phyloP scores from a whole-genome alignment of 2,329 filamentous ascomycete species.

The Delphinella strobiligena region DNA sequence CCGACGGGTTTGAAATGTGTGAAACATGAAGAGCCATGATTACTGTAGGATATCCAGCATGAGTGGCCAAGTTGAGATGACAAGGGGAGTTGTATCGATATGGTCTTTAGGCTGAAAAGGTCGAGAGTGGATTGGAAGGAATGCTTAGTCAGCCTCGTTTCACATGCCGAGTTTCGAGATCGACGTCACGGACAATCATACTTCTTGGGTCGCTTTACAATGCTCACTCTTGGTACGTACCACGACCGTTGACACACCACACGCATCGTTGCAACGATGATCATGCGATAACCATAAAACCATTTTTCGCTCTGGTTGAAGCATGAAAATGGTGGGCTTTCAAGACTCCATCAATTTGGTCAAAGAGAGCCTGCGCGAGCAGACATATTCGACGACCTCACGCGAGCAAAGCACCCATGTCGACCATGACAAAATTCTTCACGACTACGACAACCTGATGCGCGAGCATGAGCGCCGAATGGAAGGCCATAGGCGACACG shows the following conservation, averaged over 20 bases:
- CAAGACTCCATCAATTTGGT: conserved; percentile 6
- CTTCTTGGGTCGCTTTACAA: not conserved
- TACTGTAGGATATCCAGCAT: too few relatives aligned
- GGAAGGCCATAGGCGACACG: conserved; percentile 1
- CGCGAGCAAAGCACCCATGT: conserved; percentile 2
- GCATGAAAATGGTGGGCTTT: conserved; percentile 7
- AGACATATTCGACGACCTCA: conserved; percentile 1
- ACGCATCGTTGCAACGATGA: not conserved
- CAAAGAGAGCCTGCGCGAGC: not conserved
- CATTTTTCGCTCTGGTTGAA: not conserved
- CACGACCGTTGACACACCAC: not conserved
- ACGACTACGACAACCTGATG: conserved; percentile 8
- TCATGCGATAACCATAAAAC: not conserved
- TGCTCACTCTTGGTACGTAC: not conserved
- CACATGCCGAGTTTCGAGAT: too few relatives aligned
- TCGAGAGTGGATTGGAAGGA: too few relatives aligned
- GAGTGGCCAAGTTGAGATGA: too few relatives aligned
- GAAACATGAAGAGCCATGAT: too few relatives aligned
- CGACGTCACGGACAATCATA: too few relatives aligned
- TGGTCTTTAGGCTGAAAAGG: too few relatives aligned
- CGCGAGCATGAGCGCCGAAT: conserved; percentile 7
- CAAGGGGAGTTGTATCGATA: too few relatives aligned
- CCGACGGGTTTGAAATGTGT: too few relatives aligned
- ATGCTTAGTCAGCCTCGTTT: too few relatives aligned
- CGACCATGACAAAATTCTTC: conserved; percentile 9